Evolutionary conservation across 768 basidiomycete species (phyloP), one percentile per base, ranked within the genome.

Genomic region (Cyclocybe cylindracea): DNA sequence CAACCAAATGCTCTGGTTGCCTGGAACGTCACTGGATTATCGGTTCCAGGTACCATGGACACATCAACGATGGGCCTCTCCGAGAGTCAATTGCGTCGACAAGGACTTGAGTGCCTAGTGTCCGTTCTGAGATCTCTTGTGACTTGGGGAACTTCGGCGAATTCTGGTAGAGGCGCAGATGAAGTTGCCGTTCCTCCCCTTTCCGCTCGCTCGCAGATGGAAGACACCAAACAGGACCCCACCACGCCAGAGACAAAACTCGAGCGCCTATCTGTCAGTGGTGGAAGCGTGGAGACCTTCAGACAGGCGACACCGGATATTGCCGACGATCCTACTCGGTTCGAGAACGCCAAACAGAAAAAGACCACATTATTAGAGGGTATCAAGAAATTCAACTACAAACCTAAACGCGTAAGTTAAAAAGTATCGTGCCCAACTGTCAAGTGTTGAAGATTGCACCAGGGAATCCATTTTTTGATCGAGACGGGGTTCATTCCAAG

Each of bases 301-400:
- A 79, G 88, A 48, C 83, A 85, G 46, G 71, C 82, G 9, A 93
- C 92, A 0, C 91, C 93, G 0, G 92, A 94, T 51, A 64, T 86
- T 36, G 70, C 72, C n/a, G 97, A 98, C 62, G 96, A 98, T 66
- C 96, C 96, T 1, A 86, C 79, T 14, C 82, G 82, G 62, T 98
- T 99, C 57, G 96, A 98, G 74, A 94, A 82, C 54, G 97, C 94
- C 9, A 98, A 97, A 67, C 91, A 94, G 72, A 89, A 91, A 72
- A 99, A 99, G 73, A 98, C 92, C 33, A 95, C 89, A 0, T 69
- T 98, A 29, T 72, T 94, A 36, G 96, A 98, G 66, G 97, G 97
- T 24, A 90, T 98, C 70, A 94, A 89, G 69, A 94, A 93, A 70
- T 99, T 99, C 71, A 98, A 98, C 67, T 94, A 88, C 77, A 98